Conservation (phyloP, 2,329 filamentous ascomycete species). For the Hypoxylon sp. region DNA sequence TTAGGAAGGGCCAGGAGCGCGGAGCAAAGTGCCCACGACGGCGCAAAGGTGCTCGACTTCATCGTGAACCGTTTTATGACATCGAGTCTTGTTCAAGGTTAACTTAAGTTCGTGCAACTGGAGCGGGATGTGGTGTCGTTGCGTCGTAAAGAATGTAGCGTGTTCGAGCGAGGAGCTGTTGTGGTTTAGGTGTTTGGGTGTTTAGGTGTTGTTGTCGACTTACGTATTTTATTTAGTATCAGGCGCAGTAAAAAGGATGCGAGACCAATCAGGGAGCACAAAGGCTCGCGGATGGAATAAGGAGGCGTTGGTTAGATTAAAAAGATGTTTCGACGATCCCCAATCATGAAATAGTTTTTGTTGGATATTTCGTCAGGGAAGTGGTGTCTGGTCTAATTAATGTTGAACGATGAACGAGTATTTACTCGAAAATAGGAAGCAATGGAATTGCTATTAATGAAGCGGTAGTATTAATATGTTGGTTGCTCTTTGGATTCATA, state of each 20-base stretch:
- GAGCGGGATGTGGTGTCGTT: neutral
- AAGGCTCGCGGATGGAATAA: too few species aligned
- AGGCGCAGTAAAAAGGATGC: constrained; percentile 25
- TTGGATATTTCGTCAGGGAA: too few species aligned
- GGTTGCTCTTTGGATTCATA: constrained; percentile 17
- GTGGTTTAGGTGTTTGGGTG: too few species aligned
- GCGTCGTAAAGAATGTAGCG: too few species aligned
- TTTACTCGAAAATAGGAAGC: too few species aligned
- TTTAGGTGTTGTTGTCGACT: constrained; percentile 18
- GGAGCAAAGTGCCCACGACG: constrained; percentile 58
- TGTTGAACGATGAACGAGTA: too few species aligned
- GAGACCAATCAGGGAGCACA: constrained; percentile 40
- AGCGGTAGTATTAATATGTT: too few species aligned
- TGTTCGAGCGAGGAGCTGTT: too few species aligned
- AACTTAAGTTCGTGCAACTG: neutral
- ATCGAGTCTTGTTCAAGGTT: constrained; percentile 22
- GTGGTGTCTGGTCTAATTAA: too few species aligned
- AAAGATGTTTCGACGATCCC: constrained; percentile 1
- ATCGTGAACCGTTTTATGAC: constrained; percentile 47
- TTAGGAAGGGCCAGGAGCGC: constrained; percentile 62
- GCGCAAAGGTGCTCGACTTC: constrained; percentile 57
- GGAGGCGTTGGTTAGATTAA: too few species aligned
- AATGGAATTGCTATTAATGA: too few species aligned
- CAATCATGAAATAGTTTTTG: too few species aligned
- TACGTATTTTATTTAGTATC: constrained; percentile 28